Conservation (phyloP, 768 basidiomycete genomes). For the Mycena chlorophos region DNA sequence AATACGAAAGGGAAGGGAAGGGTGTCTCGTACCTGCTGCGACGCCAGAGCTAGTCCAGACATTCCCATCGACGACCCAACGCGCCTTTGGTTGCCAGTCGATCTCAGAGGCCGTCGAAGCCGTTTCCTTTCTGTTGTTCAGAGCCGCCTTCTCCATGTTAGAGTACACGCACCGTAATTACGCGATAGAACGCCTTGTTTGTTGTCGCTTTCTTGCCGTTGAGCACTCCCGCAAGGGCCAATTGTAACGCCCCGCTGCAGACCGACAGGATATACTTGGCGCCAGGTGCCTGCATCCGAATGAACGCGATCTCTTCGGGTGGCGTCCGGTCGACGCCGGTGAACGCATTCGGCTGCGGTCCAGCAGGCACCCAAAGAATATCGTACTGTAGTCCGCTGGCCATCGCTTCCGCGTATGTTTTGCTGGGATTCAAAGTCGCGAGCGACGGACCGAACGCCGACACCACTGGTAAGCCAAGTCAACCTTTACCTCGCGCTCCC, state of each 20-base stretch:
- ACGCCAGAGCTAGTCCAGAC: slow-evolving; percentile 38
- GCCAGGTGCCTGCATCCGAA: slow-evolving; percentile 25
- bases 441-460: slow-evolving; percentile 7
- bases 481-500: too few species aligned
- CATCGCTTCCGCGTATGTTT: slow-evolving; percentile 24
- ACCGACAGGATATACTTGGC: slow-evolving; percentile 35
- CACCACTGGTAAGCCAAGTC: too few species aligned
- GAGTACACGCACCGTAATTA: slow-evolving; percentile 20
- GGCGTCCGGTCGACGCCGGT: slow-evolving; percentile 19
- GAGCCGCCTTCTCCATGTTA: too few species aligned
- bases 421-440: slow-evolving; percentile 22
- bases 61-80: slow-evolving; percentile 38
- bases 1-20: neutral
- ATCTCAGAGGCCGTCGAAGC: slow-evolving; percentile 22
- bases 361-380: slow-evolving; percentile 29
- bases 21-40: slow-evolving; percentile 28
- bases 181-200: slow-evolving; percentile 30
- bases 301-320: slow-evolving; percentile 24
- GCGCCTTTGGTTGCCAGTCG: slow-evolving; percentile 33
- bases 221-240: slow-evolving; percentile 33
- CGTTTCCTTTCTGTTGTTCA: slow-evolving; percentile 3
- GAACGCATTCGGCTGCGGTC: slow-evolving; percentile 15
- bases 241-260: slow-evolving; percentile 31
- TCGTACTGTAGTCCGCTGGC: slow-evolving; percentile 26
- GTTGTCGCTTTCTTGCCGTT: slow-evolving; percentile 36